Evolutionary conservation across 352 stramenopile genomes (phyloP), one percentile per base, ranked within the genome.

Genomic region (Phytopythium helicoides): DNA sequence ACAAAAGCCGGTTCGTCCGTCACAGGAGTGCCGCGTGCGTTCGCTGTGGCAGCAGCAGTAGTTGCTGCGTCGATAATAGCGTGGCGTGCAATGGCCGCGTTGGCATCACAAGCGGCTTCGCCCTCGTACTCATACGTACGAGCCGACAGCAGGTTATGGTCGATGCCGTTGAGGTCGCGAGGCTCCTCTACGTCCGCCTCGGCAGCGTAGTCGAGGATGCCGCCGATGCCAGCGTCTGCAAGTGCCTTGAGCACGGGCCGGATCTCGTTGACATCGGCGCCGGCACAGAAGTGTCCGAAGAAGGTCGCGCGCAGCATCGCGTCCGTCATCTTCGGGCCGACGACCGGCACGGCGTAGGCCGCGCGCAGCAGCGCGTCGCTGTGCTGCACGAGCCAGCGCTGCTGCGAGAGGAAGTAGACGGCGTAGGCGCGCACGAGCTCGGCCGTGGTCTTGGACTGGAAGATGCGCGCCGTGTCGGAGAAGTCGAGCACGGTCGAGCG

Each of bases 231-330:
- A 2, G 83, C 79, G 19, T 77, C 45, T 25, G 85, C 57, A 28
- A 98, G 71, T 38, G 95, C 73, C 19, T 75, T 41, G 22, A 97
- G 77, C 28, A 87, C 75, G 11, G 87, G 86, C 11, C 81, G 73
- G 58, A 97, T 96, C 60, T 87, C 79, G 26, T 93, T 79, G 45
- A 85, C 76, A 51, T 95, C 66, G 50, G 98, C 77, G 18, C 96
- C 97, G 14, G 89, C 96, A 69, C 97, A 99, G 66, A 99, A 99
- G 54, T 99, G 96, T 19, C 79, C 75, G 70, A 99, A 99, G 59
- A 99, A 98, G 10, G 93, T 98, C n/a, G 75, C 47, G 38, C 92
- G 88, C 56, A 99, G 64, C 25, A 98, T 33, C 15, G 68, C 62
- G 75, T 99, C 86, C 12, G 92, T 98, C 44, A 98, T 62, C 39